These are phyloP conservation scores for Alternaria sp. DNA, from an alignment of 2,329 filamentous ascomycete species.

Conservation along the genomic window DNA sequence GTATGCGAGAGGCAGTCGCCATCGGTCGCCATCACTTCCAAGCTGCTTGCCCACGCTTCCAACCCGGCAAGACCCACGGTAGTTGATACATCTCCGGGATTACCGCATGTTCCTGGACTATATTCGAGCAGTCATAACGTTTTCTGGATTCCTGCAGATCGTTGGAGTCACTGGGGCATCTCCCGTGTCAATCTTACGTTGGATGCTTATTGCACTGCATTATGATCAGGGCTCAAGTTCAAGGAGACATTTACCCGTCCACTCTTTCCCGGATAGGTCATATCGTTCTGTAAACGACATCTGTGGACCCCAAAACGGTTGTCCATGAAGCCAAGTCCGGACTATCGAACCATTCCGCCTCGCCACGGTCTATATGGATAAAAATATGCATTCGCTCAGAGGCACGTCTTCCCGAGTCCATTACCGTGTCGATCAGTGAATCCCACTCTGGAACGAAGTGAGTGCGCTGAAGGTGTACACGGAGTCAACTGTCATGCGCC, in stretches of 20 bases:
- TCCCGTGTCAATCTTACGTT: background rate
- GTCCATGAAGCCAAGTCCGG: background rate
- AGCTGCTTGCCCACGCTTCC: conserved; percentile 15
- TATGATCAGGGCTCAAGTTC: conserved; percentile 8
- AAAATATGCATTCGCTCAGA: background rate
- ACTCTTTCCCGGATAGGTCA: background rate
- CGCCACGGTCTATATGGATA: background rate
- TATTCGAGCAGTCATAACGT: background rate
- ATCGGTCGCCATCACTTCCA: conserved; percentile 4
- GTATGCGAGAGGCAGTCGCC: conserved; percentile 2
- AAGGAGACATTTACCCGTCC: background rate
- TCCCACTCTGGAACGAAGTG: background rate
- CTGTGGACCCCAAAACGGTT: background rate
- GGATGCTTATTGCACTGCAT: background rate
- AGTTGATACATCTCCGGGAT: background rate
- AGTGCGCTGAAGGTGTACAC: background rate
- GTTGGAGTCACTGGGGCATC: conserved; percentile 2
- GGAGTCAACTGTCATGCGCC: background rate
- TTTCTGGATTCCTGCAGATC: background rate
- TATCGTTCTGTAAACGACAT: background rate
- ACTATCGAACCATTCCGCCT: background rate
- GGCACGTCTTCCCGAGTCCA: background rate
- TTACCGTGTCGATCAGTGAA: background rate
- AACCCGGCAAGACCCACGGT: background rate
- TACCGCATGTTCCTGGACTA: conserved; percentile 1